Conservation (phyloP, 495 filamentous ascomycete genomes). For the Talaromyces nanjingensis region DNA sequence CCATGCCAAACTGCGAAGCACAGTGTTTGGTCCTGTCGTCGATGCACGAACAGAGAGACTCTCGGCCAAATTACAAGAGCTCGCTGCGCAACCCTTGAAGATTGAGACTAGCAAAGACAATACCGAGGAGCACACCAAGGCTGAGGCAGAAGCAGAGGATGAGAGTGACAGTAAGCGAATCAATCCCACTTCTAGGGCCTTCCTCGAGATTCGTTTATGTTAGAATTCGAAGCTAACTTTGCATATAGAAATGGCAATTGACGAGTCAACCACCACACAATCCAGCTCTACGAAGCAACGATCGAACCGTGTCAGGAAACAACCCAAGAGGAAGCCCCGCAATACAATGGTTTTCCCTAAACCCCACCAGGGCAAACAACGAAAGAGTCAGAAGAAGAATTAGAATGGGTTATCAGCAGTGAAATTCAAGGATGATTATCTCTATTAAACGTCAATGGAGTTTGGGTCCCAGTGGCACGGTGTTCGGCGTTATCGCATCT, state of each 20-base stretch:
- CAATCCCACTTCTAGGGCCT: neutral
- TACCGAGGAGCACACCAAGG: neutral
- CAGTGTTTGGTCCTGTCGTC: slow-evolving; percentile 73
- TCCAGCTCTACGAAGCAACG: slow-evolving; percentile 4
- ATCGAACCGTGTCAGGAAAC: slow-evolving; percentile 6
- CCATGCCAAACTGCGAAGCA: slow-evolving; percentile 63
- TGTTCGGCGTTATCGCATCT: neutral
- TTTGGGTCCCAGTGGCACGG: neutral
- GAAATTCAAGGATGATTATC: neutral
- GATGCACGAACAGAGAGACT: slow-evolving; percentile 68
- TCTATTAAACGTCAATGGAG: neutral
- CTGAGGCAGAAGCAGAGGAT: neutral
- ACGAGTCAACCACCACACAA: neutral
- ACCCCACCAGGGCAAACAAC: slow-evolving; percentile 2
- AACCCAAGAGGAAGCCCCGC: slow-evolving; percentile 3
- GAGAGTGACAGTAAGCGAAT: neutral
- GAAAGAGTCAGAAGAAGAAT: slow-evolving; percentile 5
- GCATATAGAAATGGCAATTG: slow-evolving; percentile 7
- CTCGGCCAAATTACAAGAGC: slow-evolving; percentile 69
- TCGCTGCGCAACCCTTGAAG: slow-evolving; percentile 61
- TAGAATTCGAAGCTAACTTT: neutral
- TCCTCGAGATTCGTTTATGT: neutral
- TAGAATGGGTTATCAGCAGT: neutral
- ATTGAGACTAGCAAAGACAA: neutral
- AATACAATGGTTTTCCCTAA: slow-evolving; percentile 6